phyloP scores from a whole-genome alignment of 129 eudicot species.

The Kitagawia praeruptora region DNA sequence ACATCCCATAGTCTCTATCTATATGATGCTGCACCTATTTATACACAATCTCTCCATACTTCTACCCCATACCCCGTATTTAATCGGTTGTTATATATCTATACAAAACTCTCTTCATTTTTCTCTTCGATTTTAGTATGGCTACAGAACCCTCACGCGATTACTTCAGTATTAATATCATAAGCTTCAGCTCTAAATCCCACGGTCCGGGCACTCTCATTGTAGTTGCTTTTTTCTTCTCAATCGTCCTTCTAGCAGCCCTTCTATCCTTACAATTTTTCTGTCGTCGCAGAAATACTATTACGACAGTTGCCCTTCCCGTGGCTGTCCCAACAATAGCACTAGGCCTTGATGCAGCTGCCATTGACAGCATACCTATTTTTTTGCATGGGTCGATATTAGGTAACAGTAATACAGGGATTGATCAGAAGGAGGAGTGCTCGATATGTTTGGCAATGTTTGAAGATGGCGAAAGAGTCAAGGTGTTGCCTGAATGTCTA shows the following conservation, averaged over 20 bases:
- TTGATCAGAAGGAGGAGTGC: slow-evolving; percentile 12
- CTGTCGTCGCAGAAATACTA: not conserved
- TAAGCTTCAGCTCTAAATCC: not conserved
- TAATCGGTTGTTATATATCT: not conserved
- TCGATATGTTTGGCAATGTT: slow-evolving; percentile 22
- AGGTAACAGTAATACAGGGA: not conserved
- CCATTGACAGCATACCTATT: slow-evolving; percentile 13
- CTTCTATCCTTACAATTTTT: not conserved
- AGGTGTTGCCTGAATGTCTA: slow-evolving; percentile 17
- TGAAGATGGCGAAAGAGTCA: slow-evolving; percentile 23
- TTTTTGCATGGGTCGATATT: slow-evolving; percentile 5
- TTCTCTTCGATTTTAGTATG: not conserved
- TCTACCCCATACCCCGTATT: not conserved
- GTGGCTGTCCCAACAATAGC: not conserved
- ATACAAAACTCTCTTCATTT: not conserved
- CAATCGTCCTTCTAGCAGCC: not conserved
- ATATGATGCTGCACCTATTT: not conserved
- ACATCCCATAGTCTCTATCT: not conserved
- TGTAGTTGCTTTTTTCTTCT: not conserved
- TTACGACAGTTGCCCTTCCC: not conserved
- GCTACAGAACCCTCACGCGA: not conserved
- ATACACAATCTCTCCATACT: slow-evolving; percentile 4
- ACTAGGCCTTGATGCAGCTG: slow-evolving; percentile 14
- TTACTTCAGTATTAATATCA: not conserved
- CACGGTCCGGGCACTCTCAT: slow-evolving; percentile 3